Conservation (phyloP, 306 rosid species). For the Cicer cuneatum region DNA sequence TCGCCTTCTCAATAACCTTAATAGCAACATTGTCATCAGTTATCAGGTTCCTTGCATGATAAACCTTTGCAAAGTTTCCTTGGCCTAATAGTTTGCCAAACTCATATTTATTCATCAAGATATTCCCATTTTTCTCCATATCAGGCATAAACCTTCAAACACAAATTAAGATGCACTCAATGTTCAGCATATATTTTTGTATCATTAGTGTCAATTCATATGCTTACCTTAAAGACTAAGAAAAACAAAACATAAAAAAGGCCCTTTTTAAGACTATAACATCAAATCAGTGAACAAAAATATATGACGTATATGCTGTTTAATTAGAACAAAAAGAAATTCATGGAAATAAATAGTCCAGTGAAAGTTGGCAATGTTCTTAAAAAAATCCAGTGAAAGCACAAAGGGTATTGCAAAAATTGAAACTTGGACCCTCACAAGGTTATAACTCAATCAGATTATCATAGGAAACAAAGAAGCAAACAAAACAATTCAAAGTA, state of each 20-base stretch:
- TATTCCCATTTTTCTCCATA: constrained; percentile 48
- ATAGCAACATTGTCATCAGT: constrained; percentile 52
- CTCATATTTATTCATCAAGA: constrained; percentile 54
- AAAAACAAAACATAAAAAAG: neutral
- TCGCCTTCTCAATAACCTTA: constrained; percentile 56
- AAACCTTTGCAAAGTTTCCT: constrained; percentile 59
- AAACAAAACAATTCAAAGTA: neutral
- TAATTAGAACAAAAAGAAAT: constrained; percentile 15
- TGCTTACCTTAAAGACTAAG: constrained; percentile 24
- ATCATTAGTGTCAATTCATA: constrained; percentile 10
- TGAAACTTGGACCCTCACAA: constrained; percentile 33
- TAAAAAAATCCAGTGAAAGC: constrained; percentile 24
- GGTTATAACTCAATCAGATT: constrained; percentile 15
- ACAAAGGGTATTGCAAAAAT: constrained; percentile 12
- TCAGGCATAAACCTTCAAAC: constrained; percentile 29
- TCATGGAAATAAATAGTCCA: neutral
- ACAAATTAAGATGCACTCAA: constrained; percentile 7
- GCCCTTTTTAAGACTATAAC: neutral
- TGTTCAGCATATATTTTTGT: too few species aligned
- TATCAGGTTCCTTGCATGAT: constrained; percentile 54
- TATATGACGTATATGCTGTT: neutral
- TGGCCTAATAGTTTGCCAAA: constrained; percentile 51
- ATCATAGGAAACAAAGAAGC: constrained; percentile 14
- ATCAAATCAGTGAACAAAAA: constrained; percentile 20
- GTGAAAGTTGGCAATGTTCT: neutral